Conservation (phyloP, 106 monocot genomes). For the Amphibolis antarctica region DNA sequence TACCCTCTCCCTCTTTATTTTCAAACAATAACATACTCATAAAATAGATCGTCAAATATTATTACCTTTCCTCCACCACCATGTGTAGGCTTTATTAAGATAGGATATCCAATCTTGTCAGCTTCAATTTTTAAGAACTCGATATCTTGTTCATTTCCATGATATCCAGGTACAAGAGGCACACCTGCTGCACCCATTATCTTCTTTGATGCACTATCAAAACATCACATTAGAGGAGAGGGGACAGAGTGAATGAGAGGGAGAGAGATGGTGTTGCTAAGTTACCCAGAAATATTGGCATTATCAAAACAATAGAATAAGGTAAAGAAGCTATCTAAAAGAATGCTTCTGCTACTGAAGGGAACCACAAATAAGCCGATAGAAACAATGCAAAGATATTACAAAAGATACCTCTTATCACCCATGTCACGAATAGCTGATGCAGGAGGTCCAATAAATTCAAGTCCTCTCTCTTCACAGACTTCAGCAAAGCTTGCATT, state of each 20-base stretch:
- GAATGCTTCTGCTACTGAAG: not conserved
- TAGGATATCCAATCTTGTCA: conserved; percentile 88
- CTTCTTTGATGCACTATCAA: conserved; percentile 81
- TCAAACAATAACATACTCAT: not conserved
- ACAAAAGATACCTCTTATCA: conserved; percentile 74
- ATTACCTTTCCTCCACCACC: conserved; percentile 98
- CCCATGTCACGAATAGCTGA: conserved; percentile 99
- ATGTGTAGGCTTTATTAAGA: conserved; percentile 97
- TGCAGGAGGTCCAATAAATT: conserved; percentile 92
- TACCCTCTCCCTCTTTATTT: not conserved
- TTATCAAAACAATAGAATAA: not conserved
- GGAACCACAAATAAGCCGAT: not conserved
- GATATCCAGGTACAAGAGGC: conserved; percentile 96
- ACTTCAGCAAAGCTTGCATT: conserved; percentile 89
- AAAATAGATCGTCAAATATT: conserved; percentile 3
- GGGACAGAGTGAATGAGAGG: not conserved
- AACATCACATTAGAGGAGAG: no score
- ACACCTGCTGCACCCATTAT: conserved; percentile 96
- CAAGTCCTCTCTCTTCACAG: conserved; percentile 76
- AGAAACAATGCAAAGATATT: not conserved
- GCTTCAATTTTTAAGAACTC: conserved; percentile 78
- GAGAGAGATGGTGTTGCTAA: not conserved
- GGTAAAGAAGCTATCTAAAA: not conserved
- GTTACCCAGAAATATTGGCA: not conserved
- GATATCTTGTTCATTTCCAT: conserved; percentile 67